These are phyloP conservation scores for Obba rivulosa DNA, from an alignment of 768 basidiomycete genomes.

Conservation along the genomic window DNA sequence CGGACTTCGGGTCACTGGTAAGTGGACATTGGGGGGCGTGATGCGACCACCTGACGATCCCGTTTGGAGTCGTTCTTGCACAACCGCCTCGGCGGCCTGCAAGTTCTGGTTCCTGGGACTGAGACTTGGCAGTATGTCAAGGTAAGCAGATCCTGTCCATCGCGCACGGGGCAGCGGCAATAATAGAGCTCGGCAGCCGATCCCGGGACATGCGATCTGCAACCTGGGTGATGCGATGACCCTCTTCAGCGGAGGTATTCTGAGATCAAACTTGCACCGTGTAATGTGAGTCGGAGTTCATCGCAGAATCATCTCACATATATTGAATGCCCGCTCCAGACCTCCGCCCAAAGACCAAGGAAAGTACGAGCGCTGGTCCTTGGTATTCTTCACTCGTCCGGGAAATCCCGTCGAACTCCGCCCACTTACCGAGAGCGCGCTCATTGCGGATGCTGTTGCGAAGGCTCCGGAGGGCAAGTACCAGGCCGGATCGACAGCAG, in stretches of 20 bases:
- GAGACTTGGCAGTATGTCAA: constrained; percentile 67
- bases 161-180: neutral
- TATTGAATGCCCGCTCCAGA: neutral
- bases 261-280: constrained; percentile 27
- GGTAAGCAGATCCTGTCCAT: constrained; percentile 23
- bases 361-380: constrained; percentile 52
- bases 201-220: constrained; percentile 28
- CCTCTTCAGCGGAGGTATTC: constrained; percentile 26
- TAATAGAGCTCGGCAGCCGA: constrained; percentile 9
- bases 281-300: constrained; percentile 16
- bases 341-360: constrained; percentile 56
- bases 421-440: constrained; percentile 43
- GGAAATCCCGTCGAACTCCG: constrained; percentile 45
- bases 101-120: constrained; percentile 55
- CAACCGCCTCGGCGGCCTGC: constrained; percentile 63
- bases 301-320: neutral
- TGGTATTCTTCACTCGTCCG: constrained; percentile 64
- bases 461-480: constrained; percentile 27
- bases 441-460: constrained; percentile 39
- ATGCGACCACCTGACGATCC: neutral
- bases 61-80: constrained; percentile 52
- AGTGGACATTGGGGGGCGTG: neutral
- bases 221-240: constrained; percentile 29
- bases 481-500: constrained; percentile 28
- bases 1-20: constrained; percentile 32